Conservation (phyloP, 139 green algal genomes). For the Prasinococcaceae sp. region DNA sequence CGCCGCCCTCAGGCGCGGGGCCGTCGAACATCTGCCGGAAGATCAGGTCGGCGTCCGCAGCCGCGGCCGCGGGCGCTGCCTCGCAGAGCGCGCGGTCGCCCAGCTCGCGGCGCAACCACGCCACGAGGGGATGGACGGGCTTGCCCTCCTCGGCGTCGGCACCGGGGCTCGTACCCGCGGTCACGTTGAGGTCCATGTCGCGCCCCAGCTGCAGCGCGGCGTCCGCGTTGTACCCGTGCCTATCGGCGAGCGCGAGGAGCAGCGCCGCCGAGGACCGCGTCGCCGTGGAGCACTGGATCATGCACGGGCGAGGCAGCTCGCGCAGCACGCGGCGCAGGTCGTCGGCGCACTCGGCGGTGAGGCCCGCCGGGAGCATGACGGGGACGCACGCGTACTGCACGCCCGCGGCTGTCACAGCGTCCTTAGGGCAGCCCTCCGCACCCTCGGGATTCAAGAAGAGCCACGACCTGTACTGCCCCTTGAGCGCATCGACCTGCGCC, state of each 20-base stretch:
- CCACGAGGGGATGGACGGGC: background rate
- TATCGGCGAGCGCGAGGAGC: background rate
- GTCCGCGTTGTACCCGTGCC: background rate
- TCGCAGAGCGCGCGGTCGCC: background rate
- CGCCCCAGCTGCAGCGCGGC: background rate
- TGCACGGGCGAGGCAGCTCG: background rate
- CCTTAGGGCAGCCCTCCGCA: background rate
- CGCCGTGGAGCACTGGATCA: conserved; percentile 8
- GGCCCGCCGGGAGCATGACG: background rate
- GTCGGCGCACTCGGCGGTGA: background rate
- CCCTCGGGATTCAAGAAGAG: conserved; percentile 4
- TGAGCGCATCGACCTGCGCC: background rate
- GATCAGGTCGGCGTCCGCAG: background rate
- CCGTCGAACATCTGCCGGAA: conserved; percentile 50
- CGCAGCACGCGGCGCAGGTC: background rate
- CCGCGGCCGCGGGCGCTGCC: background rate
- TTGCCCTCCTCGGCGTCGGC: no score
- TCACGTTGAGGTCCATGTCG: background rate
- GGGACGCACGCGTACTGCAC: background rate
- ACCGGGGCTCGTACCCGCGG: no score
- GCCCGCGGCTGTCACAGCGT: background rate
- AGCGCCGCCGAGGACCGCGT: conserved; percentile 1
- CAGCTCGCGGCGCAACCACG: background rate
- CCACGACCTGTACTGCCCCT: background rate
- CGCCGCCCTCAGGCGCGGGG: no score